A percentile compares a stretch with the other conserved stretches of the same genome.
These are phyloP conservation scores for Trichoderma sp. DNA, from an alignment of 2,329 filamentous ascomycete genomes.

Conservation along the genomic window DNA sequence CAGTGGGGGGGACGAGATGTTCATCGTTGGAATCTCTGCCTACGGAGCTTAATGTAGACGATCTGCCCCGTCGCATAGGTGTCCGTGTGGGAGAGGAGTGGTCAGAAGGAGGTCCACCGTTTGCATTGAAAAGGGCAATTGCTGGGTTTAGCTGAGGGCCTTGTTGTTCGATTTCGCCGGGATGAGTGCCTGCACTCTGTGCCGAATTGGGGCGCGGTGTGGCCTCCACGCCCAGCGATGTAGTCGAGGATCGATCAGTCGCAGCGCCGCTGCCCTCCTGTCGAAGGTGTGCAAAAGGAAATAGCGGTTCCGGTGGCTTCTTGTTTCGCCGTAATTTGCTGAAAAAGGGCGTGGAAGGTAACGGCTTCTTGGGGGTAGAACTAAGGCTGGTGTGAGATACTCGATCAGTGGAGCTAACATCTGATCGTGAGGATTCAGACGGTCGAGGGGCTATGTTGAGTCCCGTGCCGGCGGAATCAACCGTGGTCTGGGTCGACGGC, in stretches of 20 bases:
- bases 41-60: conserved; percentile 86
- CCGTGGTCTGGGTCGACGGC: conserved; percentile 35
- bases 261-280: conserved; percentile 57
- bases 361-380: conserved; percentile 60
- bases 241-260: conserved; percentile 43
- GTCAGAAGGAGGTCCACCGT: conserved; percentile 49
- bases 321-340: conserved; percentile 71
- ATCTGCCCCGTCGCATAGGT: conserved; percentile 68
- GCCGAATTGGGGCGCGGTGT: conserved; percentile 42
- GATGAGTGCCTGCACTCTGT: conserved; percentile 35
- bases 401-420: conserved; percentile 74
- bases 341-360: conserved; percentile 74
- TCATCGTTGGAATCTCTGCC: conserved; percentile 72
- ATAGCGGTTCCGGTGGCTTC: conserved; percentile 74
- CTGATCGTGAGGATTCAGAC: conserved; percentile 82
- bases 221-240: conserved; percentile 42
- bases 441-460: conserved; percentile 53
- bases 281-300: conserved; percentile 83
- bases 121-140: conserved; percentile 43
- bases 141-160: conserved; percentile 30
- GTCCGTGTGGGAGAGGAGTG: conserved; percentile 69
- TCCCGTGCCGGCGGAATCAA: conserved; percentile 41
- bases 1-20: conserved; percentile 63
- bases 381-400: conserved; percentile 61
- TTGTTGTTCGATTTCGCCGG: conserved; percentile 29